Evolutionary conservation across 768 basidiomycete species (phyloP).

Genomic region (Tephrocybe sp.): DNA sequence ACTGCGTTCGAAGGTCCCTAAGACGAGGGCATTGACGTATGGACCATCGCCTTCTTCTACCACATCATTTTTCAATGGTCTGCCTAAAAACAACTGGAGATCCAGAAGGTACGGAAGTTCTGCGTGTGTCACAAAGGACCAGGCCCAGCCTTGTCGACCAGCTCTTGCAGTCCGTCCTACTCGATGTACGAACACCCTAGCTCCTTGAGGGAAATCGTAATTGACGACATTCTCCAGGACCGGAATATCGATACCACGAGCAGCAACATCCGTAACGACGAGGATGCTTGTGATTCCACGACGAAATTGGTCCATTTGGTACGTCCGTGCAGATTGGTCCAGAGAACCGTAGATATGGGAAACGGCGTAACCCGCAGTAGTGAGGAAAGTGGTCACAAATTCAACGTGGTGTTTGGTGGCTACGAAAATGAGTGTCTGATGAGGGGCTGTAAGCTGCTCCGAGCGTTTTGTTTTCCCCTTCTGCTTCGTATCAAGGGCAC

Average conservation of each 20-base stretch:
- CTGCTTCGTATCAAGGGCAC: constrained; percentile 32
- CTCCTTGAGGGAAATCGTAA: constrained; percentile 95
- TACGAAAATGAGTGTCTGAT: constrained; percentile 92
- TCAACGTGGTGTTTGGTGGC: constrained; percentile 99
- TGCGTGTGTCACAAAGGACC: constrained; percentile 84
- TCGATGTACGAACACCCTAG: constrained; percentile 92
- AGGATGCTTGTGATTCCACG: constrained; percentile 75
- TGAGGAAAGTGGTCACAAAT: constrained; percentile 78
- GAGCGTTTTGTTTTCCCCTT: constrained; percentile 52
- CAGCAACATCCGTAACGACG: constrained; percentile 97
- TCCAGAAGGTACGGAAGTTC: constrained; percentile 93
- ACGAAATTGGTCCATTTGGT: constrained; percentile 90
- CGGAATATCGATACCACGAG: constrained; percentile 97
- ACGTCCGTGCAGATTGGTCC: constrained; percentile 85
- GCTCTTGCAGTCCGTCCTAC: constrained; percentile 97
- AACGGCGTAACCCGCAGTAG: constrained; percentile 79
- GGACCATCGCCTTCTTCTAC: constrained; percentile 49
- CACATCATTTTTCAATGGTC: constrained; percentile 63
- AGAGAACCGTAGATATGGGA: constrained; percentile 96
- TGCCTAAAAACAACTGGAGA: constrained; percentile 87
- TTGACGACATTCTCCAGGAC: constrained; percentile 96
- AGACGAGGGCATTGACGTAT: constrained; percentile 70
- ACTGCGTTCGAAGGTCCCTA: constrained; percentile 82
- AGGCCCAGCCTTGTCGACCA: constrained; percentile 93
- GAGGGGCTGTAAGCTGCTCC: constrained; percentile 58